Base-by-base conservation (phyloP, 306 rosid species). In the Myrica gale region DNA sequence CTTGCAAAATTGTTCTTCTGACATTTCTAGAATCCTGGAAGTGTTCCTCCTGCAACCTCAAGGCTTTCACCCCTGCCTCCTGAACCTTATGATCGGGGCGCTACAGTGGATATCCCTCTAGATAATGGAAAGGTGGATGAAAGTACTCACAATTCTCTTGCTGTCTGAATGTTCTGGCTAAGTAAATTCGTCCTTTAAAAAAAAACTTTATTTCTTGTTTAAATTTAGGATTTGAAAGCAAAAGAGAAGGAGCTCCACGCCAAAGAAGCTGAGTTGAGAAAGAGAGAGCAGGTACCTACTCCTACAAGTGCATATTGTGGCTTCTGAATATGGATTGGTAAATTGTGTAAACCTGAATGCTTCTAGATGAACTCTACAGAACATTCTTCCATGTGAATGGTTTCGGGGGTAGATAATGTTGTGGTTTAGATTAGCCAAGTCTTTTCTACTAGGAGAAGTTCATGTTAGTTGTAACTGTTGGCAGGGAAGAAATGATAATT, bases 171-270 rank as follows among this genome's bases (percentile, higher is more conserved):
- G 72, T 72, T 81, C 20, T 74, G 79, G 9, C 55, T 74, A 62
- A 41, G 52, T 65, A n/a, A 19, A 58, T 20, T 75, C 44, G 82
- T 80, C 60, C 58, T 21, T 45, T 67, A 1, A 20, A 44, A 42
- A 3, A 63, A 69, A 43, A 23, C 26, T 73, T 71, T 48, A 17
- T 69, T 68, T 70, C 16, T 45, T 70, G 53, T 60, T 79, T 45
- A 74, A 75, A 62, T 75, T 37, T 79, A 92, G 99, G 93, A 85
- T 80, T 5, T 82, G 73, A 88, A 87, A 81, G 69, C 90, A 46
- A 92, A 89, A 89, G 97, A 95, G 87, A 95, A 78, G 88, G 93
- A 90, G 72, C 97, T 95, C 84, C 87, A 83, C 79, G 96, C 93
- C 51, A 88, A 71, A 88, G 98, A 95, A 76, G 82, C 93, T 81